Conservation (phyloP, 169 alveolate species). For the Miamiensis avidus region DNA sequence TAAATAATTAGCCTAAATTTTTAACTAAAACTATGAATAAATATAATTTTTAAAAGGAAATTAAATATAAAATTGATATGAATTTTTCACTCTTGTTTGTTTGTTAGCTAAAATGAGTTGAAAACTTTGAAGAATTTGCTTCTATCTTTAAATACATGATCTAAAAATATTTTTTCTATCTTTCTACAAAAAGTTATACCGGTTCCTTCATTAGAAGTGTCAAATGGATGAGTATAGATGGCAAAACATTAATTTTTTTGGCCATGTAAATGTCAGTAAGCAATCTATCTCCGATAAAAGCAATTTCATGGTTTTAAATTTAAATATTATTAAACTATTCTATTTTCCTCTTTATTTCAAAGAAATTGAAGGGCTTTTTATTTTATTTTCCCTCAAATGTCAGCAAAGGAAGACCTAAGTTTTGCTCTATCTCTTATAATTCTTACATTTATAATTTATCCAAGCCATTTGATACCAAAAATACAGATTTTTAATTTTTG, state of each 20-base stretch:
- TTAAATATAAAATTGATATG: no score
- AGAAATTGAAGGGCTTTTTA: conserved; percentile 59
- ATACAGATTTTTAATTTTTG: no score
- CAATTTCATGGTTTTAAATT: conserved; percentile 28
- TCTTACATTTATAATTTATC: neutral
- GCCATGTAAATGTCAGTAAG: conserved; percentile 60
- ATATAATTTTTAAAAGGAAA: no score
- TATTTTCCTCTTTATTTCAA: conserved; percentile 35
- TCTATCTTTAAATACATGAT: neutral
- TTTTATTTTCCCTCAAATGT: conserved; percentile 5
- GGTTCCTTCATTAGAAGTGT: conserved; percentile 44
- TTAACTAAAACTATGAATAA: no score
- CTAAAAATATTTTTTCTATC: conserved; percentile 1
- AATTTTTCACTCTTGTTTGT: neutral
- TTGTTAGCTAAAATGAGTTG: no score
- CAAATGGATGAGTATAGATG: conserved; percentile 48
- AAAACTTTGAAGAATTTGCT: no score
- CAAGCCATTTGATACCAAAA: conserved; percentile 45
- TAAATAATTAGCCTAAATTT: no score
- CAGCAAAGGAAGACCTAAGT: conserved; percentile 29
- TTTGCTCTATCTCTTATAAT: conserved; percentile 5
- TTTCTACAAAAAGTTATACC: conserved; percentile 43
- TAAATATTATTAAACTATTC: neutral
- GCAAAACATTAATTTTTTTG: conserved; percentile 50
- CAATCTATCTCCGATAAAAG: conserved; percentile 67